phyloP scores from a whole-genome alignment of 257 asterid species.

The Capsicum baccatum region DNA sequence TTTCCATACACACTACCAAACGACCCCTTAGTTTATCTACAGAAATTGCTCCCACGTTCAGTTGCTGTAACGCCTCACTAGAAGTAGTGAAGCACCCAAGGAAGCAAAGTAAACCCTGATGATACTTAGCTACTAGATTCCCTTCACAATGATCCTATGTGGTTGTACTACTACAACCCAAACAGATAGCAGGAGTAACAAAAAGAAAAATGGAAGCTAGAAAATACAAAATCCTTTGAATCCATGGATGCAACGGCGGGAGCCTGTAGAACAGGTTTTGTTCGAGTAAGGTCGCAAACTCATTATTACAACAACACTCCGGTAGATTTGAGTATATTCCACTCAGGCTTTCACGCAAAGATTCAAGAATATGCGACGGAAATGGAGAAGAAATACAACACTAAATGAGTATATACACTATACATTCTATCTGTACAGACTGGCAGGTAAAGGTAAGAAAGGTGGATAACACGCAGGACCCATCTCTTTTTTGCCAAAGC shows the following conservation, averaged over 20 bases:
- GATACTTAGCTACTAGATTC: neutral
- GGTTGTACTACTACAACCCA: neutral
- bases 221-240: neutral
- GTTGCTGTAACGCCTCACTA: neutral
- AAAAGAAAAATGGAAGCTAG: neutral
- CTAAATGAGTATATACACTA: constrained; percentile 5
- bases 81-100: neutral
- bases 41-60: neutral
- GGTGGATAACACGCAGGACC: neutral
- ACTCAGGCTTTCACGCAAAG: neutral
- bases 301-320: neutral
- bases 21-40: neutral
- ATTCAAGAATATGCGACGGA: neutral
- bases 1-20: too few relatives aligned
- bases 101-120: neutral
- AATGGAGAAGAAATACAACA: neutral
- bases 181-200: neutral
- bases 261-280: neutral
- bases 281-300: neutral
- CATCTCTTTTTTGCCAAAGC: neutral
- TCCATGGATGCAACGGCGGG: neutral
- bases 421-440: constrained; percentile 26
- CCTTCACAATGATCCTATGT: neutral
- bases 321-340: neutral
- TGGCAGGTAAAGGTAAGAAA: constrained; percentile 4